Conservation (phyloP, 768 basidiomycete species). For the Naematelia encephala region DNA sequence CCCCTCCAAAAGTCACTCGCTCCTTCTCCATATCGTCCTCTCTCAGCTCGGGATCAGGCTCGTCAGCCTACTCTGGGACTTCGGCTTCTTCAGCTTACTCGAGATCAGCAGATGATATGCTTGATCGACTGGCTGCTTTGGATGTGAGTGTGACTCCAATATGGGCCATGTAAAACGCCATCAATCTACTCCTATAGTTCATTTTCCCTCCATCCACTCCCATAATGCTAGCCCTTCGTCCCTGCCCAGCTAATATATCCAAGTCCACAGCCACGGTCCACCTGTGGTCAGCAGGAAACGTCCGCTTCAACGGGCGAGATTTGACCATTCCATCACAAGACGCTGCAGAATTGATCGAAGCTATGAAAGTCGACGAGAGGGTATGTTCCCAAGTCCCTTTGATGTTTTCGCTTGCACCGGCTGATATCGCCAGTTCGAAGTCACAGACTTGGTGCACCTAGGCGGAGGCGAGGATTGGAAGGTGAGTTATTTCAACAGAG, state of each 20-base stretch:
- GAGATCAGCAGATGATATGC: conserved; percentile 33
- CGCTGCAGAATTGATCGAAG: conserved; percentile 28
- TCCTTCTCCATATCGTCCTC: not conserved
- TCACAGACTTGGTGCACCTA: conserved; percentile 24
- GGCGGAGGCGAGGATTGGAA: conserved; percentile 43
- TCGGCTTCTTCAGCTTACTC: conserved; percentile 28
- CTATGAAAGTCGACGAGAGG: conserved; percentile 28
- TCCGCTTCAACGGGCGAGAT: conserved; percentile 35
- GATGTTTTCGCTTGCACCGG: not conserved
- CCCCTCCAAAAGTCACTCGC: not conserved
- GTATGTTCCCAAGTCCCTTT: conserved; percentile 16
- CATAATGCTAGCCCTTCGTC: not conserved
- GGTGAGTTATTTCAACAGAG: conserved; percentile 19
- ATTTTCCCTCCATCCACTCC: not conserved
- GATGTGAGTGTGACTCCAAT: conserved; percentile 26
- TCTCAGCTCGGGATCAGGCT: not conserved
- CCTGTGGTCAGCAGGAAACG: conserved; percentile 45
- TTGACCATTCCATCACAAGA: conserved; percentile 33
- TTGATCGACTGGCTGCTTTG: conserved; percentile 31
- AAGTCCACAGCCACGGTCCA: conserved; percentile 31
- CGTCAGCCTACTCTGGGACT: too few relatives aligned
- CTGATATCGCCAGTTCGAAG: conserved; percentile 28
- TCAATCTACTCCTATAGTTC: not conserved
- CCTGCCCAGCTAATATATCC: conserved; percentile 1
- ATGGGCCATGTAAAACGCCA: too few relatives aligned